Conservation (phyloP, 768 basidiomycete genomes). For the Exsudoporus frostii region DNA sequence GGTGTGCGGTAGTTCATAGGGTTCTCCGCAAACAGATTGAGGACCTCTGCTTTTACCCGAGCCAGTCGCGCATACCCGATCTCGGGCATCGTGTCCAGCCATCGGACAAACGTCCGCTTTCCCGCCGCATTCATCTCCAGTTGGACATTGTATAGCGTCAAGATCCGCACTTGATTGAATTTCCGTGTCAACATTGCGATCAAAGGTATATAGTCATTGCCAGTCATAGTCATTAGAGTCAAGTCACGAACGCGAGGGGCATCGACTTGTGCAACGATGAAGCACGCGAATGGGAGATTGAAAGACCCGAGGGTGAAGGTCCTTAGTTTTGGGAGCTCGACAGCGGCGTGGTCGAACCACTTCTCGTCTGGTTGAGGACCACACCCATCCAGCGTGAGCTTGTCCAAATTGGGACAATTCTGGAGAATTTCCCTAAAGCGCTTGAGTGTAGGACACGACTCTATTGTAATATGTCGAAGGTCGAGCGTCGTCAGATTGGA, state of each 20-base stretch:
- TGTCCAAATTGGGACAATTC: constrained; percentile 47
- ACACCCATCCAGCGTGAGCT: constrained; percentile 60
- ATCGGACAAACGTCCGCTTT: constrained; percentile 38
- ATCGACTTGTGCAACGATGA: constrained; percentile 45
- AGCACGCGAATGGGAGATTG: constrained; percentile 45
- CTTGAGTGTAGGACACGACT: constrained; percentile 45
- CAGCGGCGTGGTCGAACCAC: constrained; percentile 33
- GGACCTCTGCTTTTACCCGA: constrained; percentile 39
- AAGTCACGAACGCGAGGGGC: constrained; percentile 58
- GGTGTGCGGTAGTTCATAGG: constrained; percentile 24
- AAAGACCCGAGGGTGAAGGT: constrained; percentile 58
- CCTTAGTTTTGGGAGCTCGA: constrained; percentile 48
- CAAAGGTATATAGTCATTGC: constrained; percentile 50
- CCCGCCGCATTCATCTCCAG: constrained; percentile 27
- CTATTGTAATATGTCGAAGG: constrained; percentile 56
- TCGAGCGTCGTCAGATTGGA: constrained; percentile 62
- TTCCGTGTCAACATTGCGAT: constrained; percentile 43
- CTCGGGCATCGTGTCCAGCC: constrained; percentile 58
- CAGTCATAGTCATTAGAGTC: constrained; percentile 52
- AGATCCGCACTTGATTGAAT: constrained; percentile 50
- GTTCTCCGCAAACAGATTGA: constrained; percentile 49
- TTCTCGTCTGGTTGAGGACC: constrained; percentile 43
- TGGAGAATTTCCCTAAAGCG: constrained; percentile 54
- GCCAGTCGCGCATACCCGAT: constrained; percentile 50
- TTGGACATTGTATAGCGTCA: constrained; percentile 51